Conservation (phyloP, 495 filamentous ascomycete species). For the Aspergillus olivimuriae region DNA sequence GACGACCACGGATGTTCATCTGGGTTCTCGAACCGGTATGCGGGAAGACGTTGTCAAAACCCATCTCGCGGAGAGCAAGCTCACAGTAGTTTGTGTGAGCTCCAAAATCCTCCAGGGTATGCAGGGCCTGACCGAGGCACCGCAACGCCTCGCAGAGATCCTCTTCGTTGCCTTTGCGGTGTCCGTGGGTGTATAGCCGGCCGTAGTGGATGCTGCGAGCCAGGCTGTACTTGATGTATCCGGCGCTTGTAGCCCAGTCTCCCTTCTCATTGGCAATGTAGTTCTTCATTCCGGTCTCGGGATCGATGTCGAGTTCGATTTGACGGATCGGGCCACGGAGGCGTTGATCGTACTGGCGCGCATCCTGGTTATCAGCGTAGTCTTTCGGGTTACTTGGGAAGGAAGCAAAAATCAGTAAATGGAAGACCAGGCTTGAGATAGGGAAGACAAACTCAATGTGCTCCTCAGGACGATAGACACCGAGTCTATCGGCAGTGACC, state of each 20-base stretch:
- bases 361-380: slow-evolving; percentile 85
- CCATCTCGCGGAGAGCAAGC: slow-evolving; percentile 78
- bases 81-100: slow-evolving; percentile 96
- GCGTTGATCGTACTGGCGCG: slow-evolving; percentile 75
- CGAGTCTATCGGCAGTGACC: slow-evolving; percentile 84
- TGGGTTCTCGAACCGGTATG: slow-evolving; percentile 72
- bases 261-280: slow-evolving; percentile 92
- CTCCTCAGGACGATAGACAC: slow-evolving; percentile 91
- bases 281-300: slow-evolving; percentile 91
- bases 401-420: slow-evolving; percentile 1
- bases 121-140: slow-evolving; percentile 82
- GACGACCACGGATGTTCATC: slow-evolving; percentile 65
- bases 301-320: slow-evolving; percentile 76
- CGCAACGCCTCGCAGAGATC: slow-evolving; percentile 88
- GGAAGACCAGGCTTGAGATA: background rate
- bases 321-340: slow-evolving; percentile 69
- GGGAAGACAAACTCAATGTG: slow-evolving; percentile 60
- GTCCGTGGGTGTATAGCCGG: slow-evolving; percentile 73
- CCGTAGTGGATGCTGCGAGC: slow-evolving; percentile 83
- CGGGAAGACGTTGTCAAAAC: slow-evolving; percentile 74
- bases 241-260: slow-evolving; percentile 80
- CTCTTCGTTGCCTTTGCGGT: slow-evolving; percentile 62
- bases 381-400: slow-evolving; percentile 70
- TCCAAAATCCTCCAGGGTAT: slow-evolving; percentile 92
- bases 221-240: slow-evolving; percentile 83